phyloP scores from a whole-genome alignment of 2,329 filamentous ascomycete genomes.

The Colletotrichum siamense region DNA sequence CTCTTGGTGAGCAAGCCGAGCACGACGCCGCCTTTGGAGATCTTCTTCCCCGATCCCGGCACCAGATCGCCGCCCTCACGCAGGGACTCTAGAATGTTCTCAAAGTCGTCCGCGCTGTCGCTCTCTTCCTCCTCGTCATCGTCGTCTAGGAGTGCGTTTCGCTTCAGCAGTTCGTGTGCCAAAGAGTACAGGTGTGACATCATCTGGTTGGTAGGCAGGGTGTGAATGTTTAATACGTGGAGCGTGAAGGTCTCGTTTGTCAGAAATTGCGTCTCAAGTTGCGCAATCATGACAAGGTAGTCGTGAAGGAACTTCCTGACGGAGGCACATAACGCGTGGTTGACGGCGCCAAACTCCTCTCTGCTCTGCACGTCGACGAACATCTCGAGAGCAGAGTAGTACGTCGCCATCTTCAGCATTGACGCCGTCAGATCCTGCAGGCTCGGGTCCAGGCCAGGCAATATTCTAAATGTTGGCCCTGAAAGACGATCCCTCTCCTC shows the following conservation, averaged over 20 bases:
- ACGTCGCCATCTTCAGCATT: constrained; percentile 93
- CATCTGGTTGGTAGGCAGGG: constrained; percentile 88
- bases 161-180: constrained; percentile 84
- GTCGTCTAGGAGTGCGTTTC: constrained; percentile 86
- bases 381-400: constrained; percentile 88
- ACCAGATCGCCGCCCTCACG: constrained; percentile 85
- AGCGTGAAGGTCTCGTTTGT: constrained; percentile 90
- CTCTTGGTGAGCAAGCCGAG: constrained; percentile 85
- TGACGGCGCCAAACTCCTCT: constrained; percentile 92
- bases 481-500: constrained; percentile 87
- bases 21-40: constrained; percentile 97
- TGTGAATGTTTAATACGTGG: constrained; percentile 91
- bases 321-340: constrained; percentile 94
- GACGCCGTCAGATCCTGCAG: constrained; percentile 84
- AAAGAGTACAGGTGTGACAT: constrained; percentile 88
- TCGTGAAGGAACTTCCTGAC: constrained; percentile 92
- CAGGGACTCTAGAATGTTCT: constrained; percentile 90
- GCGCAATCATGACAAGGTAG: constrained; percentile 90
- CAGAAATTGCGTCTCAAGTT: constrained; percentile 91
- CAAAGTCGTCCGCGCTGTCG: constrained; percentile 82
- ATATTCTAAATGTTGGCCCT: constrained; percentile 81
- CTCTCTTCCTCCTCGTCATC: constrained; percentile 73
- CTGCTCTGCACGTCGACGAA: constrained; percentile 95
- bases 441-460: constrained; percentile 87
- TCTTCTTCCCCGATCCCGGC: constrained; percentile 81